Evolutionary conservation across 306 rosid genomes (phyloP).

Genomic region (Sicyos edulis): DNA sequence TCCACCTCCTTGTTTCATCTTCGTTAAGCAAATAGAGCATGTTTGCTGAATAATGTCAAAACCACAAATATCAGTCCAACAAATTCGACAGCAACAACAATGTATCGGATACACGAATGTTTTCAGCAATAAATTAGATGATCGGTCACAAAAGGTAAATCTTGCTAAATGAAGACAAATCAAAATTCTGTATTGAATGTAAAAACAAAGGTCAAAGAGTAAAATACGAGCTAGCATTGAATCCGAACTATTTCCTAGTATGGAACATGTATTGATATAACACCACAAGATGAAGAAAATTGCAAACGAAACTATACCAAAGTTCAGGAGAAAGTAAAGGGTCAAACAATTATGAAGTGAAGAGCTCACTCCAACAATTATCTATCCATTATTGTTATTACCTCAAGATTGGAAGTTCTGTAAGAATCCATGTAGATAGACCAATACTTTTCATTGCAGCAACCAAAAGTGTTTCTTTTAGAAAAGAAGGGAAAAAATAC

Average conservation of each 20-base stretch:
- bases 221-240: neutral
- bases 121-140: neutral
- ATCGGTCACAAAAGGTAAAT: constrained; percentile 3
- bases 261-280: neutral
- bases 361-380: neutral
- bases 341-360: too few relatives aligned
- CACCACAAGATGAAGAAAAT: neutral
- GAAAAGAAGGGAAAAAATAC: neutral
- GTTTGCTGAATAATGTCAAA: constrained; percentile 52
- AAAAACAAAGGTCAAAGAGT: neutral
- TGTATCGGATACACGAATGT: constrained; percentile 11
- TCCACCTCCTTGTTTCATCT: constrained; percentile 92
- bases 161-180: neutral
- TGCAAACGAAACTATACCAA: neutral
- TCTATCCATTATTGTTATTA: neutral
- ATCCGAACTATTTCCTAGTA: neutral
- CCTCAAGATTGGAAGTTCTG: neutral
- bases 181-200: neutral
- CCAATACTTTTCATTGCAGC: neutral
- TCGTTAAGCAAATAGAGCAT: constrained; percentile 80
- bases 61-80: constrained; percentile 10
- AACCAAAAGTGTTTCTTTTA: neutral
- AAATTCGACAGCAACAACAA: constrained; percentile 24
- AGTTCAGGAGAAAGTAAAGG: too few relatives aligned
- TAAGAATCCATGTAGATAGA: neutral